Evolutionary conservation across 2,329 filamentous ascomycete genomes (phyloP), one percentile per base, ranked within the genome.

Genomic region (Cadophora malorum): DNA sequence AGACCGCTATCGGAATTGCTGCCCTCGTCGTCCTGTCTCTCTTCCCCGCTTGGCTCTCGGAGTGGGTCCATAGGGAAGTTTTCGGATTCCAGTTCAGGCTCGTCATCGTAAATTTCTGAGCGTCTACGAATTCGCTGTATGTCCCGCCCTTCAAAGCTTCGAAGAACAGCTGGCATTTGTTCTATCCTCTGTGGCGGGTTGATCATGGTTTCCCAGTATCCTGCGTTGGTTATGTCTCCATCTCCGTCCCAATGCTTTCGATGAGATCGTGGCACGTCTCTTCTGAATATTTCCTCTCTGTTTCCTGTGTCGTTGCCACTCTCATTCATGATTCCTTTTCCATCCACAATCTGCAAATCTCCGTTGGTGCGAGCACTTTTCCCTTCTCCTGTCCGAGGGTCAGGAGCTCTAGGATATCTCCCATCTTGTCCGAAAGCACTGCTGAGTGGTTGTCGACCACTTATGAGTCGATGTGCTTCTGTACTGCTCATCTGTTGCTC

Each of bases 401-500:
- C 80, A 67, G 92, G 89, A 16, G 86, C 88, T 0, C 83, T 79
- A 2, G 91, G 89, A 21, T 92, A 88, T 65, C 85, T 83, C 0
- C 90, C 90, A 69, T 92, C 90, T 53, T 92, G 88, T 0, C 91
- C 91, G 70, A 94, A 94, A 60, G 88, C 80, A 71, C 88, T 88
- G 76, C 91, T 94, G 56, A 95, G 84, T 0, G 92, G 92, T 73
- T 93, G 91, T 52, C 91, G 87, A 63, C 90, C 88, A 16, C 89
- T 86, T 14, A 96, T 87, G 7, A 96, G 86, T 73, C 95, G 91
- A 67, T 91, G 88, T 12, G 92, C 89, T 72, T 94, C 90, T 23
- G 88, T 89, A 69, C 91, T 91, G 47, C 92, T 87, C 78, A 92
- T 88, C 64, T 91, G 86, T 76, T 94, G 91, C 70, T 94, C 91